Conservation (phyloP, 2,329 filamentous ascomycete species). For the Beauveria scarabaeidicola region DNA sequence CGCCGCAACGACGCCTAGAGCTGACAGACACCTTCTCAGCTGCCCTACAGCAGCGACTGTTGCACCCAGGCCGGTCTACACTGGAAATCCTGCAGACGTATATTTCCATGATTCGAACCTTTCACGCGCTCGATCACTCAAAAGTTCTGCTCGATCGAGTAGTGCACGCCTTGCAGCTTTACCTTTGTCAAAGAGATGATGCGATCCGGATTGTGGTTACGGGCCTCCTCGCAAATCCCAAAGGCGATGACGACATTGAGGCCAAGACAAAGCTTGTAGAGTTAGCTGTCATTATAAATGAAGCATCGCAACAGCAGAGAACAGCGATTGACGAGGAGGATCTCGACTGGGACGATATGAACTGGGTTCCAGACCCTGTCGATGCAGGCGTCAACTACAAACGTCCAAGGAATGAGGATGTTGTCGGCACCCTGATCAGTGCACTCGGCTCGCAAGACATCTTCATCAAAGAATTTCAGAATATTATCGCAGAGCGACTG, state of each 20-base stretch:
- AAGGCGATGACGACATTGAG: slow-evolving; percentile 39
- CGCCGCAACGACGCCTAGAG: slow-evolving; percentile 58
- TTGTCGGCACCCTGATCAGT: slow-evolving; percentile 82
- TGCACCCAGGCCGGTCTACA: slow-evolving; percentile 70
- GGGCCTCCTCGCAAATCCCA: slow-evolving; percentile 57
- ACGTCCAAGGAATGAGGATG: slow-evolving; percentile 78
- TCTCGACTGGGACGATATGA: slow-evolving; percentile 85
- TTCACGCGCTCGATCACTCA: slow-evolving; percentile 66
- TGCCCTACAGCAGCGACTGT: slow-evolving; percentile 55
- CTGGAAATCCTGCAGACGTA: slow-evolving; percentile 69
- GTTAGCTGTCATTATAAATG: slow-evolving; percentile 57
- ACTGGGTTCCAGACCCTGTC: slow-evolving; percentile 85
- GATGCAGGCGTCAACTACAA: slow-evolving; percentile 91
- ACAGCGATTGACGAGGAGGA: slow-evolving; percentile 55
- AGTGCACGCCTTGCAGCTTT: slow-evolving; percentile 63
- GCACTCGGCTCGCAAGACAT: slow-evolving; percentile 82
- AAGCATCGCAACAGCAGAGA: slow-evolving; percentile 46
- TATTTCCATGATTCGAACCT: slow-evolving; percentile 69
- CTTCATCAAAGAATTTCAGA: slow-evolving; percentile 91
- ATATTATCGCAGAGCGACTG: slow-evolving; percentile 77
- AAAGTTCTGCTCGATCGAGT: slow-evolving; percentile 70
- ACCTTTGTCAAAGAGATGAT: slow-evolving; percentile 68
- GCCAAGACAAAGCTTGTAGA: slow-evolving; percentile 51
- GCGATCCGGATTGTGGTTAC: slow-evolving; percentile 70
- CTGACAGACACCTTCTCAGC: slow-evolving; percentile 62